Percentiles rank a stretch among this genome's conserved stretches.
Evolutionary conservation across 345 rosid species (phyloP).

Genomic region (Hypericum androsaemum): DNA sequence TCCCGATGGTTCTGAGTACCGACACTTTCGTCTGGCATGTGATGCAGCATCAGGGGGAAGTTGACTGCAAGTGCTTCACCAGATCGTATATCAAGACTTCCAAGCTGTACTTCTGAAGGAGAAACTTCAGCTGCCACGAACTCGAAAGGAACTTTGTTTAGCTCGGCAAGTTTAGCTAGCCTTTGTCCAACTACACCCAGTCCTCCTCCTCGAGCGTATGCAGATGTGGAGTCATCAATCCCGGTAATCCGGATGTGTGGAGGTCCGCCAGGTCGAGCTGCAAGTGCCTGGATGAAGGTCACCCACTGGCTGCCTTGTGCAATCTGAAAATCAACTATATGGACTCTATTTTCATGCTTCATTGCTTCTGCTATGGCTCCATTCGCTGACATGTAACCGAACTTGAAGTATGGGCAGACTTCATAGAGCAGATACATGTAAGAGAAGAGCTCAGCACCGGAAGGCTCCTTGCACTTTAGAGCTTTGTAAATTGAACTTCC

Average conservation of each 20-base stretch:
- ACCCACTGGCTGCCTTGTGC: slow-evolving; percentile 88
- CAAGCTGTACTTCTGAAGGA: slow-evolving; percentile 52
- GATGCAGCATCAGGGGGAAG: slow-evolving; percentile 75
- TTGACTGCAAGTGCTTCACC: slow-evolving; percentile 83
- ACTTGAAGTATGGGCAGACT: slow-evolving; percentile 91
- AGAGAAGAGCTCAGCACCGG: slow-evolving; percentile 62
- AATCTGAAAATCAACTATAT: slow-evolving; percentile 81
- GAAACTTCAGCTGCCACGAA: slow-evolving; percentile 51
- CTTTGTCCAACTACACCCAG: slow-evolving; percentile 71
- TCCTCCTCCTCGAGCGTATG: slow-evolving; percentile 81
- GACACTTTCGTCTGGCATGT: slow-evolving; percentile 92
- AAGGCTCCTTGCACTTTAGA: slow-evolving; percentile 78
- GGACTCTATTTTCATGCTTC: slow-evolving; percentile 59
- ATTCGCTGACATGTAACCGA: slow-evolving; percentile 85
- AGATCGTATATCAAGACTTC: slow-evolving; percentile 45
- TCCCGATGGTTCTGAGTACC: slow-evolving; percentile 79
- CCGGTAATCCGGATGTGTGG: slow-evolving; percentile 73
- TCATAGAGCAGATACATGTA: slow-evolving; percentile 87
- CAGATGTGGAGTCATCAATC: slow-evolving; percentile 72
- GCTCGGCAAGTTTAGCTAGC: slow-evolving; percentile 56
- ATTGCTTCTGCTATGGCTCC: slow-evolving; percentile 95
- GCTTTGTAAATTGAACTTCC: slow-evolving; percentile 83
- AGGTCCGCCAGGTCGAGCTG: slow-evolving; percentile 80
- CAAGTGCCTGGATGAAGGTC: slow-evolving; percentile 84
- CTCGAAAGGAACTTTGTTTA: slow-evolving; percentile 73